Conservation (phyloP, 345 rosid species). For the Microthlaspi erraticum region DNA sequence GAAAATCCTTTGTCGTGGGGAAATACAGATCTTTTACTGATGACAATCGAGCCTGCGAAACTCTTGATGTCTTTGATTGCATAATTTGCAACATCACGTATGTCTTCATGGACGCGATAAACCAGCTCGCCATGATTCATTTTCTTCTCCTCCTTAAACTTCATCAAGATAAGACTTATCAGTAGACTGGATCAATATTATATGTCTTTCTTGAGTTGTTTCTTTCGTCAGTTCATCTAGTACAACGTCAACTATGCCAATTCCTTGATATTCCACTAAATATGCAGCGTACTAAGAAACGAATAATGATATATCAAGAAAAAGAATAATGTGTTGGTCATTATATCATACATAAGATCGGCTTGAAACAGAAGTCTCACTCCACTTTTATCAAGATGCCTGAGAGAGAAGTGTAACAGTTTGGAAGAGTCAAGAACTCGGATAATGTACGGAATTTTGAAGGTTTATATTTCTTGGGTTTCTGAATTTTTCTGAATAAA, state of each 20-base stretch:
- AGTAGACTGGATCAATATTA: slow-evolving; percentile 75
- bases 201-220: slow-evolving; percentile 55
- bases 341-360: background rate
- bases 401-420: slow-evolving; percentile 57
- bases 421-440: slow-evolving; percentile 69
- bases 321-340: background rate
- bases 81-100: slow-evolving; percentile 51
- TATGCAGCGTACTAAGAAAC: slow-evolving; percentile 69
- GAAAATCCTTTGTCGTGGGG: slow-evolving; percentile 41
- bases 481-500: slow-evolving; percentile 65
- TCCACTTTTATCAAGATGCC: slow-evolving; percentile 83
- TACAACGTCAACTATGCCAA: slow-evolving; percentile 59
- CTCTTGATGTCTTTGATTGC: slow-evolving; percentile 64
- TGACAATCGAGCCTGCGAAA: slow-evolving; percentile 66
- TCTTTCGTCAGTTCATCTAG: slow-evolving; percentile 56
- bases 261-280: slow-evolving; percentile 57
- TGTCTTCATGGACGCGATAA: slow-evolving; percentile 60
- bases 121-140: slow-evolving; percentile 58
- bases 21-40: slow-evolving; percentile 62
- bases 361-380: slow-evolving; percentile 53
- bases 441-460: slow-evolving; percentile 56
- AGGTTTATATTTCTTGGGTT: slow-evolving; percentile 58
- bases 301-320: slow-evolving; percentile 19
- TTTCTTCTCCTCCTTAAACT: slow-evolving; percentile 55
- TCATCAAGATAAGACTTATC: slow-evolving; percentile 66